Evolutionary conservation across 2,329 filamentous ascomycete genomes (phyloP), one percentile per base, ranked within the genome.

Genomic region (Whalleya microplaca): DNA sequence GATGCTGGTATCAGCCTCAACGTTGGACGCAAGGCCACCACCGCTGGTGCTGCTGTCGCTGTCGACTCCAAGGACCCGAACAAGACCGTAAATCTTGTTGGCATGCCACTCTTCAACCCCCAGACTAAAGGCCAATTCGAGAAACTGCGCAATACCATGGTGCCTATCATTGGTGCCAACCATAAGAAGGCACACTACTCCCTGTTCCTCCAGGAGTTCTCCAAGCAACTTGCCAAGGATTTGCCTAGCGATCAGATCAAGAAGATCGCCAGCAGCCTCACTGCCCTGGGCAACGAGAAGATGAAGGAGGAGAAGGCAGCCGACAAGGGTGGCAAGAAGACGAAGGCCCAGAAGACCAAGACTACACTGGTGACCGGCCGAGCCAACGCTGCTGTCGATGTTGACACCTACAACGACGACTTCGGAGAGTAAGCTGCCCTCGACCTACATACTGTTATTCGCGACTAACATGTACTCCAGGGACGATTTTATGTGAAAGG

Each of bases 251-350:
- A 95, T 55, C 92, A 98, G 78, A 93, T 98, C 77, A 97, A 98
- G 85, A 98, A 98, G 83, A 85, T 96, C 64, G 86, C 92, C 12
- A 96, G 90, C 74, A 84, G 85, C 4, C 77, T 99, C 69, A 96
- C 93, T n/a, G 89, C 92, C 4, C 83, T 96, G 54, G 85, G 91
- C 72, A 99, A 99, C 73, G 95, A 98, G 84, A 97, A 96, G 84
- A 89, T 98, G 89, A 96, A 92, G 81, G 93, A 97, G 75, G 95
- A 99, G 84, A 97, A 98, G 84, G 87, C 89, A 3, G 86, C 91
- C 2, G 92, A 96, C 64, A 97, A 96, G 82, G 88, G 91, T 52
- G 91, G 89, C 69, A 99, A 98, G 90, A 99, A 98, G 86, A 87
- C 82, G 67, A 98, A 98, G 84, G 93, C 93, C 3, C 90, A 91